Conservation (phyloP, 257 asterid genomes). For the Scutellaria minor region DNA sequence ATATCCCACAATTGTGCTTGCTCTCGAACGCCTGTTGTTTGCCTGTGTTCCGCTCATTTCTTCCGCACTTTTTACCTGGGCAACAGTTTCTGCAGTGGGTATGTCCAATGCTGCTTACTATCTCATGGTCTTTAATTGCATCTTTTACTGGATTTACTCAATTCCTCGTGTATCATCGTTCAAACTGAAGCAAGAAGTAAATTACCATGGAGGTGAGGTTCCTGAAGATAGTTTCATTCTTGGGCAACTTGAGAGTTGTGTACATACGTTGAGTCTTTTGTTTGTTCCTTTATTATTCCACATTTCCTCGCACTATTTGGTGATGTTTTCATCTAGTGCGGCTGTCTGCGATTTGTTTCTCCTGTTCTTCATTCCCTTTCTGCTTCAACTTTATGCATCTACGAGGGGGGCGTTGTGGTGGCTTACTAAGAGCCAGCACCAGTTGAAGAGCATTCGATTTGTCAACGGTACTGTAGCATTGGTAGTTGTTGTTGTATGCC, state of each 20-base stretch:
- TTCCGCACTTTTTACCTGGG: conserved; percentile 88
- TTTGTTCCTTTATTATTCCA: conserved; percentile 79
- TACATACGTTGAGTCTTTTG: conserved; percentile 82
- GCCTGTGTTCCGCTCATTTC: conserved; percentile 82
- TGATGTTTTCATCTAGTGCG: conserved; percentile 68
- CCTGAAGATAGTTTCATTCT: conserved; percentile 75
- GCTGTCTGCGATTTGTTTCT: conserved; percentile 78
- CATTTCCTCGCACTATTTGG: conserved; percentile 71
- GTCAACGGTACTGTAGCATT: conserved; percentile 90
- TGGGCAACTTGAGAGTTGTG: conserved; percentile 88
- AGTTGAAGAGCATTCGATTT: conserved; percentile 78
- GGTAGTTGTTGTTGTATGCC: conserved; percentile 71
- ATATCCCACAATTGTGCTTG: conserved; percentile 82
- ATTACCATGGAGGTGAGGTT: conserved; percentile 84
- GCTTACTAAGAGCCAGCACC: conserved; percentile 83
- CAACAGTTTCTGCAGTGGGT: conserved; percentile 91
- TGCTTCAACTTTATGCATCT: conserved; percentile 92
- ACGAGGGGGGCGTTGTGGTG: conserved; percentile 98
- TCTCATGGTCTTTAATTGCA: conserved; percentile 80
- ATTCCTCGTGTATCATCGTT: conserved; percentile 82
- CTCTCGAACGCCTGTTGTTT: conserved; percentile 87
- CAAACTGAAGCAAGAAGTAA: conserved; percentile 69
- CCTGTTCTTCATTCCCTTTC: conserved; percentile 83
- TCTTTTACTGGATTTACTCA: conserved; percentile 95
- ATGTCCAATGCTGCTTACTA: conserved; percentile 85